A percentile compares a stretch with the other conserved stretches of the same genome.
Conservation (phyloP, 306 rosid genomes). For the Glycine tomentella region DNA sequence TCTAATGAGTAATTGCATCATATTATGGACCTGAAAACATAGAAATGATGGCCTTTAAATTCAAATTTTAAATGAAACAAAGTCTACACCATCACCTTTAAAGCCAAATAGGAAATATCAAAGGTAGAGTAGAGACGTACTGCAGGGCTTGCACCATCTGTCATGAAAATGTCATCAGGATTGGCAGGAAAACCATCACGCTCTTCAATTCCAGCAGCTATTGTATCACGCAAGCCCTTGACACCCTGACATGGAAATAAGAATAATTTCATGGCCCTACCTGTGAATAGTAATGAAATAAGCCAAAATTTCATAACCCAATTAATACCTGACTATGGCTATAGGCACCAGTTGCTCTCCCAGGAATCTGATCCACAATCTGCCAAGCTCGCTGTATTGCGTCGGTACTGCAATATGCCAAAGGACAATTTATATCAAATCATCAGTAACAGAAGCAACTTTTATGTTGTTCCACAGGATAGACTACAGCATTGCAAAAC, state of each 20-base stretch:
- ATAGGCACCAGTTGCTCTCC: slow-evolving; percentile 93
- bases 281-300: background rate
- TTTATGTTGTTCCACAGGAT: slow-evolving; percentile 14
- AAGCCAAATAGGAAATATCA: slow-evolving; percentile 12
- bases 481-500: slow-evolving; percentile 15
- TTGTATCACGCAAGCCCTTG: slow-evolving; percentile 84
- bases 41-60: slow-evolving; percentile 22
- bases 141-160: slow-evolving; percentile 98
- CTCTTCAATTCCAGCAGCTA: slow-evolving; percentile 84
- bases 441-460: background rate
- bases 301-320: slow-evolving; percentile 17
- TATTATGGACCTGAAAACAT: slow-evolving; percentile 77
- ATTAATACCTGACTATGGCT: slow-evolving; percentile 89
- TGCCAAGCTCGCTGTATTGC: slow-evolving; percentile 81
- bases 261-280: slow-evolving; percentile 28
- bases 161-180: slow-evolving; percentile 82
- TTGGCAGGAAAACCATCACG: slow-evolving; percentile 86
- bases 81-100: background rate
- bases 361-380: slow-evolving; percentile 87
- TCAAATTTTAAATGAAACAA: background rate
- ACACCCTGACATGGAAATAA: slow-evolving; percentile 65
- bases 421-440: slow-evolving; percentile 25
- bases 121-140: slow-evolving; percentile 49
- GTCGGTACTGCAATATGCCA: slow-evolving; percentile 66
- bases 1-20: slow-evolving; percentile 86